These are phyloP conservation scores for Myxozyma kluyveri DNA, from an alignment of 805 yeast species.

Conservation along the genomic window DNA sequence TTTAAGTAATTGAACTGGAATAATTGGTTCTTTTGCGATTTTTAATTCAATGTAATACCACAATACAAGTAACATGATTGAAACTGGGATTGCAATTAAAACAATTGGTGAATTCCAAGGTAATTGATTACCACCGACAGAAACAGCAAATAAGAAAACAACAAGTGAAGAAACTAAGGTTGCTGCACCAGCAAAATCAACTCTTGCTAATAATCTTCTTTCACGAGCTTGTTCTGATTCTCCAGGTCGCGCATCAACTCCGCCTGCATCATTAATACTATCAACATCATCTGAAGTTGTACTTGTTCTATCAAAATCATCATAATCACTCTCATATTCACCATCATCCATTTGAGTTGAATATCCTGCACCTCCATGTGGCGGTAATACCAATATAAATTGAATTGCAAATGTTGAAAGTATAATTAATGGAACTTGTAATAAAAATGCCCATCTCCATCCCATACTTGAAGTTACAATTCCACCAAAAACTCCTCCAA, in stretches of 20 bases:
- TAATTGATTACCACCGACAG: constrained; percentile 61
- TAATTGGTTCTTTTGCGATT: constrained; percentile 60
- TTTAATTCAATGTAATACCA: constrained; percentile 54
- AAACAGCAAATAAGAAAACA: constrained; percentile 62
- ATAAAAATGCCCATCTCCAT: constrained; percentile 48
- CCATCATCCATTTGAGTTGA: neutral
- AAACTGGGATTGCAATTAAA: constrained; percentile 37
- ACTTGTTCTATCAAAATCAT: neutral
- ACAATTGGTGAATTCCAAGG: constrained; percentile 49
- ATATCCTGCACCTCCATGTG: constrained; percentile 39
- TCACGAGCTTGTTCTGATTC: constrained; percentile 20
- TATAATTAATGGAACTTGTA: constrained; percentile 43
- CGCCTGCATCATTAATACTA: constrained; percentile 1
- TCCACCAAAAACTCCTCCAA: constrained; percentile 53
- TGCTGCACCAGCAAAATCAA: constrained; percentile 66
- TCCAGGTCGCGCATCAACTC: neutral
- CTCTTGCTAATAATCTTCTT: constrained; percentile 44
- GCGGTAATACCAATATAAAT: constrained; percentile 51
- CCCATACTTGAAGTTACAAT: constrained; percentile 46
- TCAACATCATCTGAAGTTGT: constrained; percentile 8
- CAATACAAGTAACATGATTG: constrained; percentile 37
- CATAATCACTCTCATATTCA: neutral
- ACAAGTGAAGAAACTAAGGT: constrained; percentile 58
- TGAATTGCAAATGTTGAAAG: constrained; percentile 69
- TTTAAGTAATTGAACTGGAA: constrained; percentile 59